Base-by-base conservation (phyloP, 2,329 filamentous ascomycete genomes). In the Colletotrichum scovillei region DNA sequence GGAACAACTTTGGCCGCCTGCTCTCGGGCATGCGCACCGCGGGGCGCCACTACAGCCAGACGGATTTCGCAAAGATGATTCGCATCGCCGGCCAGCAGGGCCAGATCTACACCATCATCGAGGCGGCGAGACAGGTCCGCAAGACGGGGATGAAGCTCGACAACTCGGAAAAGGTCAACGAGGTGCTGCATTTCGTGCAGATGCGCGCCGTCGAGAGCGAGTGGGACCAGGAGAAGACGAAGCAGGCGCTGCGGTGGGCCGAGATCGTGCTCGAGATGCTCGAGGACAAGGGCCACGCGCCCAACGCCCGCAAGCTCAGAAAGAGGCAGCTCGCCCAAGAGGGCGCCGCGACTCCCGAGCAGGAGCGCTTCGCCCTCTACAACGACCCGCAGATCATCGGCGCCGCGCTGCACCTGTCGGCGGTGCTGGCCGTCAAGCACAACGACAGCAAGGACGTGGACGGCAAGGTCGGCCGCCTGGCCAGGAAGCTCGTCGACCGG, bases 181-280 rank as follows among this genome's bases (percentile, higher is more conserved):
- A 82, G 77, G 62, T 85, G 46, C 76, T 88, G 74, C 77, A 78
- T 63, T 80, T 75, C 67, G 73, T 86, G 58, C 83, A 86, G 80
- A 73, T 82, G 75, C 85, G 83, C 78, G 86, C 88, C 57, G 75
- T 84, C 69, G 76, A 80, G 57, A 80, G 78, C 74, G 78, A 74
- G 24, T 86, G 81, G 79, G 77, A 79, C 52, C 76, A 78, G 69
- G 76, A 73, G 16, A 76, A 82, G 77, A 86, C 86, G 16, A 78
- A 78, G 53, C 80, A 85, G 79, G 85, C 87, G 2, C 80, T 87
- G 65, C 82, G 78, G 72, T 87, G 86, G 84, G 82, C 83, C 8
- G 83, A 87, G 72, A 79, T 85, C 71, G 79, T 91, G 19, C 74
- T 89, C 67, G 87, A 90, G 58, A 78, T 90, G 73, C 79, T 90